These are phyloP conservation scores for Leccinum griseonigrum DNA, from an alignment of 1,284 basidiomycete species.

Conservation along the genomic window DNA sequence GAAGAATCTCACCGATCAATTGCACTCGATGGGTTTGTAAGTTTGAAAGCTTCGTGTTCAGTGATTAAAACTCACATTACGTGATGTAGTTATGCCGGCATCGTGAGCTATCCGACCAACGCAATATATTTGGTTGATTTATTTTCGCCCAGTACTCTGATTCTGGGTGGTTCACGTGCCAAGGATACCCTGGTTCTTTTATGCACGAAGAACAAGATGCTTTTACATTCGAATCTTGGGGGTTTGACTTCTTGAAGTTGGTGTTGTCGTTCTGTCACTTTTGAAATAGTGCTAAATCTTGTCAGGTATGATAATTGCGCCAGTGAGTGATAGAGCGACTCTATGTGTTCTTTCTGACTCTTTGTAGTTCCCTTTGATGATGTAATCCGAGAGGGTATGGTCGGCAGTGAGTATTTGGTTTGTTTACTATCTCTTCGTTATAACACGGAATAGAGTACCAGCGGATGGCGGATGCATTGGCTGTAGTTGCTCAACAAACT, in stretches of 20 bases:
- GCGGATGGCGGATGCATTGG: slow-evolving; percentile 53
- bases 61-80: background rate
- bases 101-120: slow-evolving; percentile 34
- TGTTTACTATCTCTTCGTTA: background rate
- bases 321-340: slow-evolving; percentile 13
- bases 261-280: slow-evolving; percentile 16
- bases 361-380: slow-evolving; percentile 47
- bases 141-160: slow-evolving; percentile 28
- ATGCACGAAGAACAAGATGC: slow-evolving; percentile 30
- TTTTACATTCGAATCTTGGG: slow-evolving; percentile 44
- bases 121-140: background rate
- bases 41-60: slow-evolving; percentile 13
- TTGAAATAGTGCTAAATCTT: background rate
- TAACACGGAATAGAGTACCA: slow-evolving; percentile 39
- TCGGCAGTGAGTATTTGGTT: slow-evolving; percentile 46
- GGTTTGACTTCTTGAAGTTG: slow-evolving; percentile 59
- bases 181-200: slow-evolving; percentile 29
- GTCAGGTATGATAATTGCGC: slow-evolving; percentile 58
- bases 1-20: slow-evolving; percentile 47
- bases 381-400: slow-evolving; percentile 48
- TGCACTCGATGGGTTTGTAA: slow-evolving; percentile 53
- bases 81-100: slow-evolving; percentile 45
- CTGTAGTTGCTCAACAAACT: slow-evolving; percentile 39
- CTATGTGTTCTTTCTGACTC: slow-evolving; percentile 7
- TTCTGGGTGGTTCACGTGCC: slow-evolving; percentile 34